Conservation (phyloP, 345 rosid species). For the Citrus glauca region DNA sequence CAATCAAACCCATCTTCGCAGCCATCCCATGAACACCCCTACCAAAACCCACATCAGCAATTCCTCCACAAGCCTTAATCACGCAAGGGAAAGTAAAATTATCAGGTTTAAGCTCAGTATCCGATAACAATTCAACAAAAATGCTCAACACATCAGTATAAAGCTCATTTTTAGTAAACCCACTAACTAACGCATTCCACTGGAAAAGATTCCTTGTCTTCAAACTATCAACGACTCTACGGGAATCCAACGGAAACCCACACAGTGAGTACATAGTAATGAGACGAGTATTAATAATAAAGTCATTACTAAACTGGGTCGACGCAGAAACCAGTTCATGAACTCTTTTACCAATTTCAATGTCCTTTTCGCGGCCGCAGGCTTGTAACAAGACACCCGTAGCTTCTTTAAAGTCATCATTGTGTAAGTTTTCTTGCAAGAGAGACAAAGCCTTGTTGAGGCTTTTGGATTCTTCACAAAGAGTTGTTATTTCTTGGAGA, state of each 20-base stretch:
- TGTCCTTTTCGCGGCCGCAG: slow-evolving; percentile 38
- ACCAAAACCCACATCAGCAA: slow-evolving; percentile 37
- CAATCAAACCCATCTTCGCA: slow-evolving; percentile 42
- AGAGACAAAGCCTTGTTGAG: slow-evolving; percentile 37
- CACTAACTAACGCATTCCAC: slow-evolving; percentile 72
- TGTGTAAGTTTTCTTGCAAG: slow-evolving; percentile 12
- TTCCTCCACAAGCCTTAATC: slow-evolving; percentile 60
- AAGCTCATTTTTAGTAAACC: slow-evolving; percentile 53
- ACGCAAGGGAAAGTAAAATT: slow-evolving; percentile 67
- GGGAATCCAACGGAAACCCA: slow-evolving; percentile 46
- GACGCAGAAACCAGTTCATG: slow-evolving; percentile 45
- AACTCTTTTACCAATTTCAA: slow-evolving; percentile 43
- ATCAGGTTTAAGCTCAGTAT: slow-evolving; percentile 44
- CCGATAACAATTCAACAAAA: slow-evolving; percentile 44
- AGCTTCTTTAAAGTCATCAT: slow-evolving; percentile 41
- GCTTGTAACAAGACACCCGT: slow-evolving; percentile 47
- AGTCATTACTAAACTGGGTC: slow-evolving; percentile 33
- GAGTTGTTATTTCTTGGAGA: slow-evolving; percentile 31
- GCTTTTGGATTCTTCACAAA: slow-evolving; percentile 36
- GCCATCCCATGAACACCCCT: slow-evolving; percentile 55
- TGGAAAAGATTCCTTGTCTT: slow-evolving; percentile 48
- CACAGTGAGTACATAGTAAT: slow-evolving; percentile 61
- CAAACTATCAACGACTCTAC: slow-evolving; percentile 40
- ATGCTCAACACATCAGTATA: slow-evolving; percentile 34
- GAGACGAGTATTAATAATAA: slow-evolving; percentile 46